Base-by-base conservation (phyloP, 139 green algal genomes). In the Spirogloea muscicola region DNA sequence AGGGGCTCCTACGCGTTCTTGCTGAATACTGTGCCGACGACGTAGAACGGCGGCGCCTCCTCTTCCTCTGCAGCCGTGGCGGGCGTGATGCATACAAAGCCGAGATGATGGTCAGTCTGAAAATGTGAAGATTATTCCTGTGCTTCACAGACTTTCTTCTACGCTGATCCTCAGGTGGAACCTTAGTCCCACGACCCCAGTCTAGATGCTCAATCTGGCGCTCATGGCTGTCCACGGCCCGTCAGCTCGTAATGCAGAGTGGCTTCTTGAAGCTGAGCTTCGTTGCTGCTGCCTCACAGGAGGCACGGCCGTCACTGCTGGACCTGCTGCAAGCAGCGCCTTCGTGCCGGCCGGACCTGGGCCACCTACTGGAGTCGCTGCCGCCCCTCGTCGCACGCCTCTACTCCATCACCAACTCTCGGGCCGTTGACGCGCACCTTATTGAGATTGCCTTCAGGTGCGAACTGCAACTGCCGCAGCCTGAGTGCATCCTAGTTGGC, bases 1-100 rank as follows among this genome's bases (percentile, higher is more conserved):
- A 98, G 86, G 88, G 82, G 0, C 72, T 96, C 71, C 84, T 97
- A 58, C 81, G 90, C 5, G 57, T 93, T 46, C 88, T 97, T 55
- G 93, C 86, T 0, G 91, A 96, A 84, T 87, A 94, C 77, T 94
- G 89, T 82, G 65, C 38, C 3, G 82, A 93, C 25, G 39, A 51
- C 0, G 78, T 40, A 0, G 87, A 98, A 70, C 83, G 87, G 48
- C 49, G 58, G 29, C 48, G 59, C 10, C 73, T 96, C 55, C 78
- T 92, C 76, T 82, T 81, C 25, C 80, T 95, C 41, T 84, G 48
- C 37, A 87, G 76, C 51, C 61, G 74, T 18, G 83, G 81, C 31
- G 88, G 88, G 29, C 63, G 72, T 0, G 74, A 86, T 2, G 77
- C 55, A 2, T 91, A 91, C 68, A 76, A 79, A 25, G 68, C 82